These are phyloP conservation scores for Geranium brycei DNA, from an alignment of 345 rosid genomes.

Conservation along the genomic window DNA sequence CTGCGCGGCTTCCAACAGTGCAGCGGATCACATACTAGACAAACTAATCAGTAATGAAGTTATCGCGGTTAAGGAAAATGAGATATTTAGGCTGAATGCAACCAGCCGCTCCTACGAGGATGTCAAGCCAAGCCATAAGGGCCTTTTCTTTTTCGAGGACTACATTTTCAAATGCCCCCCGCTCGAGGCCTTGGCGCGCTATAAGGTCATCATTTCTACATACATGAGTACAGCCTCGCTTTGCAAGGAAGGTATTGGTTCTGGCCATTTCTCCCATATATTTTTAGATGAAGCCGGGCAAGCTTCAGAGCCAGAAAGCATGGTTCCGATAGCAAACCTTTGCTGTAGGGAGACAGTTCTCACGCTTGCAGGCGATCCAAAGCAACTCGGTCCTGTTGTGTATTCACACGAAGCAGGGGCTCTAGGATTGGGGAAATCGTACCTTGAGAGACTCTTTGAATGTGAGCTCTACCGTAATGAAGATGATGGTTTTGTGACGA, in stretches of 20 bases:
- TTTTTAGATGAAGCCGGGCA: conserved; percentile 94
- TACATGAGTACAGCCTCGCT: conserved; percentile 80
- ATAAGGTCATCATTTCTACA: conserved; percentile 58
- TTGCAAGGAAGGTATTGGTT: conserved; percentile 47
- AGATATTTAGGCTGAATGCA: conserved; percentile 82
- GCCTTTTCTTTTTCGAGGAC: conserved; percentile 64
- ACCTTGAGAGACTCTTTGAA: conserved; percentile 66
- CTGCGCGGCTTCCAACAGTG: conserved; percentile 86
- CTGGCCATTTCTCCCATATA: conserved; percentile 81
- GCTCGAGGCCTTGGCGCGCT: conserved; percentile 31
- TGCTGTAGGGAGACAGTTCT: conserved; percentile 56
- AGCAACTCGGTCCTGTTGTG: conserved; percentile 88
- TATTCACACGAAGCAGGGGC: conserved; percentile 54
- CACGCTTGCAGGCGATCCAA: conserved; percentile 94
- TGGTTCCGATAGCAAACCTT: conserved; percentile 58
- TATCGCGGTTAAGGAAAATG: conserved; percentile 32
- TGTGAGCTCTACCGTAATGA: conserved; percentile 30
- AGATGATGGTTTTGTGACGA: conserved; percentile 60
- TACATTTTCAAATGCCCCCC: conserved; percentile 60
- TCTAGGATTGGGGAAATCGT: conserved; percentile 63
- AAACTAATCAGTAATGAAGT: conserved; percentile 33
- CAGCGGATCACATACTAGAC: conserved; percentile 76
- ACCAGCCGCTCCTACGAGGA: conserved; percentile 59
- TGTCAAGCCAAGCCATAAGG: conserved; percentile 36
- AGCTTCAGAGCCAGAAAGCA: conserved; percentile 93